Base-by-base conservation (phyloP, 306 rosid genomes). In the Prunus davidiana region DNA sequence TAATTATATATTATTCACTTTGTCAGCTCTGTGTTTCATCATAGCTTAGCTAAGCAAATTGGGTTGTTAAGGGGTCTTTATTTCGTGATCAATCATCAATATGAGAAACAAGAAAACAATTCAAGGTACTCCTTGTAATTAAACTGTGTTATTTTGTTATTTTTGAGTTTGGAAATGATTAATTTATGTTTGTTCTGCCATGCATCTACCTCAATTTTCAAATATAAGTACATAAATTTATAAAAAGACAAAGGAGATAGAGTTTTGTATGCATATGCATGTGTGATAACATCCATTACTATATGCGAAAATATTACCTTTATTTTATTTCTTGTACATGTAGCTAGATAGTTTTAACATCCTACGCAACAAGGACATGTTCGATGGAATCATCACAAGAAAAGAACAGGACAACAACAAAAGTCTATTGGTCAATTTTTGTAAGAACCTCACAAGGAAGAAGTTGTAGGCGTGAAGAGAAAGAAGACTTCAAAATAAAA, bases 361-460 rank as follows among this genome's bases (percentile, higher is more conserved):
- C 25, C 25, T 45, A 60, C 19, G 20, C 58, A 24, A 43, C 58
- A 45, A 45, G 32, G 69, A 61, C 77, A 18, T 5, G 28, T 25
- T 28, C 46, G 77, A 52, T 52, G 9, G 58, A 73, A 73, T 73
- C 77, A 7, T 60, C 32, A 11, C 12, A 45, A 43, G 46, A 58
- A 34, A 34, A 25, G 58, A 73, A 60, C 25, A 60, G 27, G 69
- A 60, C 69, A 60, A 60, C 12, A 60, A 27, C 34, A 45, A 58
- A 38, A 27, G 16, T 5, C 5, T 25, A 16, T 25, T 58, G 27
- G 27, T 58, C 27, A 2, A 12, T 61, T 25, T 15, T 30, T 25
- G 22, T 30, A 43, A 43, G 18, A 45, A 41, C 45, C 68, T 60
- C 76, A 38, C 16, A 9, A 8, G 5, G 5, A 63, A 60, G 64